Base-by-base conservation (phyloP, 192 early-diverging fungal species). In the Phycomyces blakesleeanus region DNA sequence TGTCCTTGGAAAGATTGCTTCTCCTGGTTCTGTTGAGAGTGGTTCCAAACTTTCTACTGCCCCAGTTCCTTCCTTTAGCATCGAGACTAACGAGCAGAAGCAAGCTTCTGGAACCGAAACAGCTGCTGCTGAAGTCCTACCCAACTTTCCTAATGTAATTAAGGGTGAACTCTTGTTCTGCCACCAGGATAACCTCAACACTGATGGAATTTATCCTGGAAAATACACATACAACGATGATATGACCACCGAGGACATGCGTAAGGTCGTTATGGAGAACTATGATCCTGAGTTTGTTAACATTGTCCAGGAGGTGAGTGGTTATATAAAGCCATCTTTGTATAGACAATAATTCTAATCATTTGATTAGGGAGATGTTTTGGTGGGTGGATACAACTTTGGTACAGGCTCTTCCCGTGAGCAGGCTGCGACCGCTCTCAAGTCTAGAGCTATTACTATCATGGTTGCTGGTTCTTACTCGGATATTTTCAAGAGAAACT, bases 401-500 rank as follows among this genome's bases (percentile, higher is more conserved):
- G 97, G 97, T 22, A 92, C 93, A 21, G 97, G 97, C 6, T 97
- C 95, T 12, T 96, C 93, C 50, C 87, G 97, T 65, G 95, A 99
- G 75, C 97, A 99, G 78, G 97, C 97, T 1, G 95, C 97, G 12
- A 99, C 97, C 0, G 93, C 94, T 11, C 76, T 98, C 27, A 80
- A 94, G 64, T 87, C 93, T 29, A 84, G 90, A 39, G 93, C 92
- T 47, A 84, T 99, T 65, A 83, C 83, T 10, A 71, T 95, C 38
- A 85, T 97, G 22, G 75, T 99, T 53, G 92, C 93, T 51, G 95
- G 92, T 6, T 96, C 95, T 16, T 92, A 93, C 59, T 92, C 90
- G n/a, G 95, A 99, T 72, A 99, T 91, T 0, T 99, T 95, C 77
- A 99, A 99, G 79, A 90, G 97, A 50, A 99, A 99, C 63, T 94